A percentile compares a stretch with the other conserved stretches of the same genome.
Evolutionary conservation across 139 green algal species (phyloP).

Genomic region (Coelastrella sp.): DNA sequence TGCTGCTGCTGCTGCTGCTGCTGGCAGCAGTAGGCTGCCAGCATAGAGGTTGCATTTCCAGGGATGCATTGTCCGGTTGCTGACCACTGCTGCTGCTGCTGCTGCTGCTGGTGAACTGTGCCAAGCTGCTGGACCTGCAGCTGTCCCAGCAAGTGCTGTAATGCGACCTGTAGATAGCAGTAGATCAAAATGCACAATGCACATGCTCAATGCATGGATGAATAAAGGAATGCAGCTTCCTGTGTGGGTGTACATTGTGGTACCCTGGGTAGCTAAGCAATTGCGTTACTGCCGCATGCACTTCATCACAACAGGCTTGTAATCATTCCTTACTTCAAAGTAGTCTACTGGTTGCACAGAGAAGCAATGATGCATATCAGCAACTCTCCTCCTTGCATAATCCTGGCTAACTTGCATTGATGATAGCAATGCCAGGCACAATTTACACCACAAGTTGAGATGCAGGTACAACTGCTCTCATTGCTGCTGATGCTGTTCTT

Average conservation of each 20-base stretch:
- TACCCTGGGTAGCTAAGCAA: too few relatives aligned
- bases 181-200: not conserved
- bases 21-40: not conserved
- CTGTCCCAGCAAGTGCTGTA: too few relatives aligned
- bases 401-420: too few relatives aligned
- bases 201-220: too few relatives aligned
- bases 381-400: too few relatives aligned
- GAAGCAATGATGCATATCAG: too few relatives aligned
- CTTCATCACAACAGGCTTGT: too few relatives aligned
- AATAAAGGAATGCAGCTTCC: too few relatives aligned
- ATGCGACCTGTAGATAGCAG: not conserved
- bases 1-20: not conserved
- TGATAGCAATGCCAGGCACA: not conserved
- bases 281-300: too few relatives aligned
- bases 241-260: too few relatives aligned
- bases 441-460: not conserved
- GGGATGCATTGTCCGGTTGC: not conserved
- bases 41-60: not conserved
- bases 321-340: too few relatives aligned
- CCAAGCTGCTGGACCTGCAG: not conserved
- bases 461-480: not conserved
- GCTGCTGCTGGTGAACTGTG: not conserved
- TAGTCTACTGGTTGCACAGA: too few relatives aligned
- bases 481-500: not conserved
- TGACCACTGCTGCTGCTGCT: not conserved